Conservation (phyloP, 345 rosid genomes). For the Leavenworthia alabamica region DNA sequence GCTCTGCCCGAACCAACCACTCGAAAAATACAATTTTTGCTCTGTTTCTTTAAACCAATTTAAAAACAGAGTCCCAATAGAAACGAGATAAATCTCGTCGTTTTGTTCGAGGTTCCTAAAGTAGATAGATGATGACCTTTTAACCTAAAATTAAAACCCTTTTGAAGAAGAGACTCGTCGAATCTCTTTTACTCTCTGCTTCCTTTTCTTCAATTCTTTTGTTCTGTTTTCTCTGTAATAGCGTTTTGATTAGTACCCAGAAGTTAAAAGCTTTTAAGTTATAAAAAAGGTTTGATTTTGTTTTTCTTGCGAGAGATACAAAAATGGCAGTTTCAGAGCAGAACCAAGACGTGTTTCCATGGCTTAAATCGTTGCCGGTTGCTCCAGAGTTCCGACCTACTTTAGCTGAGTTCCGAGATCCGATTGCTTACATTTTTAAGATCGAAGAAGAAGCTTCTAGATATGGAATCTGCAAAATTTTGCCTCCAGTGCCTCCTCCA, state of each 20-base stretch:
- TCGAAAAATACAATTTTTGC: too few species aligned
- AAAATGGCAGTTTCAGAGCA: slow-evolving; percentile 52
- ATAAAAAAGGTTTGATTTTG: background rate
- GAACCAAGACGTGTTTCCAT: slow-evolving; percentile 60
- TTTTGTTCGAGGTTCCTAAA: too few species aligned
- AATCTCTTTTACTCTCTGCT: slow-evolving; percentile 20
- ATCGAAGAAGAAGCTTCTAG: slow-evolving; percentile 89
- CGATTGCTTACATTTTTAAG: slow-evolving; percentile 95
- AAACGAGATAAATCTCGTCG: too few species aligned
- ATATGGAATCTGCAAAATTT: slow-evolving; percentile 96
- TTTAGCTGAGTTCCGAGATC: slow-evolving; percentile 91
- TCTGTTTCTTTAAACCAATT: too few species aligned
- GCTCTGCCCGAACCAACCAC: too few species aligned
- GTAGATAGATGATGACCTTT: too few species aligned
- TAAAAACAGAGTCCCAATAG: too few species aligned
- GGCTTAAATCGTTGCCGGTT: slow-evolving; percentile 81
- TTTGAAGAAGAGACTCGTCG: too few species aligned
- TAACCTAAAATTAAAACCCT: too few species aligned
- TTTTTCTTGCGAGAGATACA: background rate
- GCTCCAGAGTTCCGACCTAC: slow-evolving; percentile 96
- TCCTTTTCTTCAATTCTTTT: background rate
- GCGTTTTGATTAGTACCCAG: slow-evolving; percentile 18
- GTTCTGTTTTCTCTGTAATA: slow-evolving; percentile 41
- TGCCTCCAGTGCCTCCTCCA: slow-evolving; percentile 75
- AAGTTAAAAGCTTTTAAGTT: background rate